Evolutionary conservation across 2,329 filamentous ascomycete species (phyloP), one percentile per base, ranked within the genome.

Genomic region (Aspergillus sp.): DNA sequence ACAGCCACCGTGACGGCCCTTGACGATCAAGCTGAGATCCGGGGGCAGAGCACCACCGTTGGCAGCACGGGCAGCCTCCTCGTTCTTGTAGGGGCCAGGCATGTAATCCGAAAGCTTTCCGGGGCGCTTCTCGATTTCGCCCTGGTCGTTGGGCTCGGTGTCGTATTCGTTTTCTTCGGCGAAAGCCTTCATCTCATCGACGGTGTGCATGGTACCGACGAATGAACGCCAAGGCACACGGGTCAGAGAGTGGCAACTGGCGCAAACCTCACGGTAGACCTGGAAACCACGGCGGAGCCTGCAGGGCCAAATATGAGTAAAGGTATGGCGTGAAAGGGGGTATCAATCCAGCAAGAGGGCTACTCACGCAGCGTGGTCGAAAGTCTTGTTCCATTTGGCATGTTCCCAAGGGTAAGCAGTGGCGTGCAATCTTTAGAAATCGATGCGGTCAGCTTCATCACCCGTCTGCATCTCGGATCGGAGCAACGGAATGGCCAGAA

Each of bases 131-230:
- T 95, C 88, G 68, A 97, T 96, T 60, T 96, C 89, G 59, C 93
- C 93, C 79, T 96, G 80, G 67, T 97, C 89, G 74, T 98, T 95
- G 67, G 93, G 93, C 78, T 98, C 93, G 64, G 83, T 88, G 67
- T 96, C 91, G 77, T 96, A 98, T 75, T 98, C 93, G 76, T 95
- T 88, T 79, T 95, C 90, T 74, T 98, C 93, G 59, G 93, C 93
- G 69, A 97, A 77, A 37, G 81, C 88, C 82, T 97, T 98, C 78
- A 89, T 93, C 79, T 98, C 93, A 64, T 97, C 90, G 66, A 95
- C 89, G 47, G 93, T 98, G 80, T 96, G 82, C 70, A 95, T 79
- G 55, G 82, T 82, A 69, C 93, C 93, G 64, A 98, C 93, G 51
- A 97, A 80, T 46, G 86, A 66, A 71, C 93, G 89, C 82, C 94